Base-by-base conservation (phyloP, 2,329 filamentous ascomycete genomes). In the Phymatotrichopsis omnivora region DNA sequence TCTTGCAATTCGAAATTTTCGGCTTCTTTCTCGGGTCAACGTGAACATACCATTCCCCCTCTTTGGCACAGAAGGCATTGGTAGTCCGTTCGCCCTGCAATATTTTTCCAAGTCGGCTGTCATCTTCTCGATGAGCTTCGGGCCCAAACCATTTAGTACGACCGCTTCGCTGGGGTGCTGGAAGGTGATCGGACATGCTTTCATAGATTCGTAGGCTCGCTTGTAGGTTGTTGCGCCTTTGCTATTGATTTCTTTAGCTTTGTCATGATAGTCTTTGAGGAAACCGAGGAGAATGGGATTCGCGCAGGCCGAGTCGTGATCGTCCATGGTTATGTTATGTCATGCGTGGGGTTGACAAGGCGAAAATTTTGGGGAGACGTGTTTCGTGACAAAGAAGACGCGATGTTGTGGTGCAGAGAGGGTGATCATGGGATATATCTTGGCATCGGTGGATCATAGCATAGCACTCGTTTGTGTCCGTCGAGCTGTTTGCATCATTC, bases 181-280 rank as follows among this genome's bases (percentile, higher is more conserved):
- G 54, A 85, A 83, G 1, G 65, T 64, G 29, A 85, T 66, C 0
- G 84, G 83, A 53, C 82, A 87, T 10, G 75, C 75, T 63, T 79
- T 83, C 62, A 91, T 74, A 2, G 83, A 82, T 47, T 84, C 73
- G 58, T 85, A 85, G 1, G 84, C 84, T 56, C 80, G 76, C 53
- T 75, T 81, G 62, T 86, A 89, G 0, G 68, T 65, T 36, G 71
- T 75, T 19, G 77, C 65, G 17, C 80, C 80, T 60, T 84, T 85
- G 14, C 75, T 74, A 59, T 80, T 84, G 34, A 73, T 73, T 55
- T 84, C 75, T 37, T 73, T 70, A 10, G 81, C 82, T 30, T 73
- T 61, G 33, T 86, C 80, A 38, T 81, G 72, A 80, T 80, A 85
- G 66, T 86, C 81, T 58, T 82, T 79, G 39, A 87, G 75, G 77